Base-by-base conservation (phyloP, 495 filamentous ascomycete genomes). In the Neurospora sp. region DNA sequence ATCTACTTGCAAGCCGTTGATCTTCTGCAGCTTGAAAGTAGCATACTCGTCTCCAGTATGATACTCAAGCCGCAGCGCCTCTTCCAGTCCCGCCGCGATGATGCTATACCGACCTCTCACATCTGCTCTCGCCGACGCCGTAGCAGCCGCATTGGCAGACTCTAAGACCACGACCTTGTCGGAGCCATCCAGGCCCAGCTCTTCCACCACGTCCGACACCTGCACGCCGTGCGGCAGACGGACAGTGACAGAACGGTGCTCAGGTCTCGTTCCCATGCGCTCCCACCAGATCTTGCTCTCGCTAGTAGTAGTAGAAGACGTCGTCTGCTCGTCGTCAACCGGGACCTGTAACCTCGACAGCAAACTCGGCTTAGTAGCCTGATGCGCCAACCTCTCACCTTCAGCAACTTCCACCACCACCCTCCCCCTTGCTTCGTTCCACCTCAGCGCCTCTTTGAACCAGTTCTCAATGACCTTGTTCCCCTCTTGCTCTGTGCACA, bases 401-500 rank as follows among this genome's bases (percentile, higher is more conserved):
- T 66, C 54, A 31, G 6, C 54, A 18, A 66, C 80, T 18, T 75
- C 20, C 37, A 79, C 70, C 40, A 74, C 74, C 14, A 69, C 76
- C 72, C 82, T 77, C 54, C 78, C 78, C 5, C 40, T 42, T 5
- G 69, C 46, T 39, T 74, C 27, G 72, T 87, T 89, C 90, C 90
- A 93, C 70, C 73, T 74, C 72, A 82, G 74, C 5, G 90, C 90
- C 75, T 85, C 78, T 5, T 72, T 77, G 86, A 94, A 97, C 93
- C 95, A 99, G 75, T 92, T 93, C 62, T 81, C 77, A 37, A 98
- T 85, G 39, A 98, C 84, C 42, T 83, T 80, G 37, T 85, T 87
- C 39, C 93, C 92, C 39, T 89, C 87, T n/a, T 84, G 77, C 70
- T 88, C 88, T 5, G 96, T 97, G 78, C 95, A 97, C 75, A 96